phyloP scores from a whole-genome alignment of 768 basidiomycete genomes.

The Cystoderma amianthinum region DNA sequence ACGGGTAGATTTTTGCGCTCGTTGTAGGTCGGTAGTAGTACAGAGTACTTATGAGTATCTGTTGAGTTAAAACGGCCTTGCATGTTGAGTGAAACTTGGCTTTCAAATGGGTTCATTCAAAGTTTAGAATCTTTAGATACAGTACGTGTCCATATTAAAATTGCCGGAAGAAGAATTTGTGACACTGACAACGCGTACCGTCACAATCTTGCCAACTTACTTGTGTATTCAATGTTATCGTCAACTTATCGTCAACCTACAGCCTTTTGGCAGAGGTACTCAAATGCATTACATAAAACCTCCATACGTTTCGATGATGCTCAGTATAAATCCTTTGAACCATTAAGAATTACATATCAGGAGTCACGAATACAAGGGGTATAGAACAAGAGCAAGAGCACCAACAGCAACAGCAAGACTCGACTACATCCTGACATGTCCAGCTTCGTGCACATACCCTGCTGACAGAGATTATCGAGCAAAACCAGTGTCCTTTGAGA shows the following conservation, averaged over 20 bases:
- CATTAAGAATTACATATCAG: no score
- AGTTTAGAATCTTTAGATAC: slow-evolving; percentile 7
- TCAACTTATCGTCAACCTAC: slow-evolving; percentile 5
- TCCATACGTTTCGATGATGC: no score
- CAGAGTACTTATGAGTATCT: slow-evolving; percentile 77
- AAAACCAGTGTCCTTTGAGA: no score
- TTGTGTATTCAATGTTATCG: background rate
- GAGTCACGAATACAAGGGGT: no score
- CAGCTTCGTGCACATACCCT: no score
- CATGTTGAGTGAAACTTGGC: slow-evolving; percentile 50
- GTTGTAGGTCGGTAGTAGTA: slow-evolving; percentile 92
- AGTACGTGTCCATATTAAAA: slow-evolving; percentile 8
- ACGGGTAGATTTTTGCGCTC: slow-evolving; percentile 90
- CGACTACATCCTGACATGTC: no score
- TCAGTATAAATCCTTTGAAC: no score
- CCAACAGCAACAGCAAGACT: no score
- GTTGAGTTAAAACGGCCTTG: slow-evolving; percentile 48
- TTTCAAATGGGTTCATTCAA: slow-evolving; percentile 65
- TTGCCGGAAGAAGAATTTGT: slow-evolving; percentile 6
- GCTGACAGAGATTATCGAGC: no score
- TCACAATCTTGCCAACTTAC: slow-evolving; percentile 9
- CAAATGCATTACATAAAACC: no score
- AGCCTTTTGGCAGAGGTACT: no score
- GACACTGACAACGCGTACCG: slow-evolving; percentile 2
- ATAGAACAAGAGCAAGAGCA: no score